Evolutionary conservation across 495 filamentous ascomycete species (phyloP).

Genomic region (Podospora pseudoanserina): DNA sequence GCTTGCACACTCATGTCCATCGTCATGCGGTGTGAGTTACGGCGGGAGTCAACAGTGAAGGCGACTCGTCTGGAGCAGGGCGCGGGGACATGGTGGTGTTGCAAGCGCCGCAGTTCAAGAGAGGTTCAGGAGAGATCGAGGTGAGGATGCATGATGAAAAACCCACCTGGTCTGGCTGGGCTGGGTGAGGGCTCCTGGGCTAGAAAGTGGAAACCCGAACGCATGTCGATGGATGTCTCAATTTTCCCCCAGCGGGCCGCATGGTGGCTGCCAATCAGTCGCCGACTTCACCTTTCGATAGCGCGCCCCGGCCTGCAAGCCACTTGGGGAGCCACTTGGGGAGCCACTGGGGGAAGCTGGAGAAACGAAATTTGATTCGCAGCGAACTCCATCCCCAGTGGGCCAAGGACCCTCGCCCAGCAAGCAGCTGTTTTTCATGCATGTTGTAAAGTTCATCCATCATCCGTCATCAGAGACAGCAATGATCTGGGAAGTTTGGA

Average conservation of each 20-base stretch:
- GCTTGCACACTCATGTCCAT: constrained; percentile 7
- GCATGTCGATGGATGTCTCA: constrained; percentile 17
- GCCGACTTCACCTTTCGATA: constrained; percentile 5
- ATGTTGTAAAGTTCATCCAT: too few relatives aligned
- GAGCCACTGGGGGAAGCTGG: not conserved
- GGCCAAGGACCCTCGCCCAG: not conserved
- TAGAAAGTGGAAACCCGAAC: not conserved
- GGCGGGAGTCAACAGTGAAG: not conserved
- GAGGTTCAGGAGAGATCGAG: not conserved
- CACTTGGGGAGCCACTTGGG: constrained; percentile 3
- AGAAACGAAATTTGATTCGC: not conserved
- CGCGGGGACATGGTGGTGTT: constrained; percentile 10
- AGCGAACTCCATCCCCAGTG: not conserved
- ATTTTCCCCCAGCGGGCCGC: constrained; percentile 5
- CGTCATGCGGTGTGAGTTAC: constrained; percentile 1
- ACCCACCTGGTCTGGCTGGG: not conserved
- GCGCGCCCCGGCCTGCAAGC: constrained; percentile 2
- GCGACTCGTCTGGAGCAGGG: not conserved
- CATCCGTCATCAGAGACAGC: too few relatives aligned
- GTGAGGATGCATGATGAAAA: not conserved
- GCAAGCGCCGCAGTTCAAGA: not conserved
- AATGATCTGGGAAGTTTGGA: too few relatives aligned
- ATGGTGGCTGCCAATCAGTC: constrained; percentile 11
- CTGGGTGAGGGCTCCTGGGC: not conserved
- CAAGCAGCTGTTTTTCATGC: not conserved